phyloP scores from a whole-genome alignment of 139 green algal species.

The Chlorella vulgaris region DNA sequence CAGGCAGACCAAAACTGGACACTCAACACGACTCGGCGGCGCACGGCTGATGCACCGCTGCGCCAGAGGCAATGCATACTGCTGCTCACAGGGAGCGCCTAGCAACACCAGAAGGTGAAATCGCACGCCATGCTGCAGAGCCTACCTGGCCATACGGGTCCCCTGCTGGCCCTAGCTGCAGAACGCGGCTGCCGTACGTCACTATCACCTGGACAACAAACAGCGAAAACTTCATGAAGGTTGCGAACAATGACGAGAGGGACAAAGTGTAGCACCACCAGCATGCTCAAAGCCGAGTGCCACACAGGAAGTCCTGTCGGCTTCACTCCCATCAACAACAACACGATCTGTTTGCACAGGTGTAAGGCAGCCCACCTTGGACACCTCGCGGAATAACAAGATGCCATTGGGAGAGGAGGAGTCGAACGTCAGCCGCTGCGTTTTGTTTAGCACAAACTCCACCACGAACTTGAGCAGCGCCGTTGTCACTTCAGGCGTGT shows the following conservation, averaged over 20 bases:
- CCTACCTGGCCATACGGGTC: slow-evolving; percentile 69
- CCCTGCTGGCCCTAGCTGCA: slow-evolving; percentile 41
- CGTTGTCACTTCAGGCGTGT: slow-evolving; percentile 77
- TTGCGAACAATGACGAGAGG: not conserved
- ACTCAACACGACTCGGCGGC: too few relatives aligned
- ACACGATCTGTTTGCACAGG: too few relatives aligned
- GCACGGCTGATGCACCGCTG: too few relatives aligned
- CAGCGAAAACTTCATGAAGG: not conserved
- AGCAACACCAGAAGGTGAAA: not conserved
- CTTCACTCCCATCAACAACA: too few relatives aligned
- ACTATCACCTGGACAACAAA: slow-evolving; percentile 75
- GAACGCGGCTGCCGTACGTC: slow-evolving; percentile 76
- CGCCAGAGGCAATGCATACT: too few relatives aligned
- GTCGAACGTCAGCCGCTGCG: slow-evolving; percentile 95
- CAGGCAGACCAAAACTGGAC: too few relatives aligned
- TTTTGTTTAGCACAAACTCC: slow-evolving; percentile 98
- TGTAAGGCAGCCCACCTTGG: slow-evolving; percentile 44
- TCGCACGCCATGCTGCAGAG: not conserved
- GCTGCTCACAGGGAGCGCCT: too few relatives aligned
- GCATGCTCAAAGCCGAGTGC: too few relatives aligned
- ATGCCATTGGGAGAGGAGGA: slow-evolving; percentile 95
- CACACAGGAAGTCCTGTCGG: too few relatives aligned
- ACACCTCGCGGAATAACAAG: slow-evolving; percentile 86
- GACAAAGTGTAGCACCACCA: too few relatives aligned
- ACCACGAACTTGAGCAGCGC: slow-evolving; percentile 96